Base-by-base conservation (phyloP, 495 filamentous ascomycete genomes). In the Hypoxylon cercidicola region DNA sequence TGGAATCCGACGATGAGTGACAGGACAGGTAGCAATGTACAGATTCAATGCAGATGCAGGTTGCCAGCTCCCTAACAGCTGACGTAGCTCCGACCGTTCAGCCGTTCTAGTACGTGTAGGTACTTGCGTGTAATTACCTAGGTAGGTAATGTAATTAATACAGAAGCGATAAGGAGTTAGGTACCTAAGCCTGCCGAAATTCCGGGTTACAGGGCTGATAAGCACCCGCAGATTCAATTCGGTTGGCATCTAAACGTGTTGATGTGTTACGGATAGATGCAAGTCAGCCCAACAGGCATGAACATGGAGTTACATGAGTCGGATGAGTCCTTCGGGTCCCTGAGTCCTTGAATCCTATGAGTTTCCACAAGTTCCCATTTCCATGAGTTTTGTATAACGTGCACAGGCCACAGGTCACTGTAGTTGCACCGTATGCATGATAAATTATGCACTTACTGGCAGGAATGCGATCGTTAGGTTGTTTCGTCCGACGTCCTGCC, bases 61-160 rank as follows among this genome's bases (percentile, higher is more conserved):
- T 40, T 40, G 37, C 37, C 37, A 40, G 37, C 37, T 40, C 61
- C 28, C 20, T 19, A 43, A 56, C 47, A 69, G 69, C 69, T 72
- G 70, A 72, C 70, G 70, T 72, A 72, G 70, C 62, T 72, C 51
- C 56, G 35, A 52, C 59, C 51, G 47, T 23, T 10, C 20, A 28
- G 51, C 18, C 57, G 34, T 51, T 16, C 15, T 28, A 5, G 19
- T 32, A 10, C 44, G 1, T 46, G 40, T 46, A 46, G 21, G 20
- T 46, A 25, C 44, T 7, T n/a, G n/a, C 19, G 19, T 18, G 15
- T 43, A 43, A 18, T 4, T 43, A 19, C 15, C n/a, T n/a, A n/a
- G n/a, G n/a, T n/a, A n/a, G n/a, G n/a, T n/a, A n/a, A n/a, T 7
- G 23, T 25, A 2, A 5, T 7, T 2, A 32, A 32, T 25, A 46